Conservation (phyloP, 208 protist species). For the Acanthamoeba polyphaga region DNA sequence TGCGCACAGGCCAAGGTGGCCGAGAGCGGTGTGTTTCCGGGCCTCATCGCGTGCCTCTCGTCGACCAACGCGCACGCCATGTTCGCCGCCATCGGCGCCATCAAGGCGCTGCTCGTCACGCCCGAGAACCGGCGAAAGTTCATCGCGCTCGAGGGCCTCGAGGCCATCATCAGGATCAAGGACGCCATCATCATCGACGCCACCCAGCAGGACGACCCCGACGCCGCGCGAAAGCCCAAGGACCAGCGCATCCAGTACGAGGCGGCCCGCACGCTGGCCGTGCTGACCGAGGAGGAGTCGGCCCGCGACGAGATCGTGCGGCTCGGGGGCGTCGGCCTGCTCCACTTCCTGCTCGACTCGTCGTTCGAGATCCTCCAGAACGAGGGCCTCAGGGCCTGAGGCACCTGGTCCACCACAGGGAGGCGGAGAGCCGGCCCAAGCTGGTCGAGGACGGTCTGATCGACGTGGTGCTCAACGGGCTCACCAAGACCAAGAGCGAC, state of each 20-base stretch:
- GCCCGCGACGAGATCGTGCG: constrained; percentile 3
- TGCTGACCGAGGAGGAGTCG: constrained; percentile 48
- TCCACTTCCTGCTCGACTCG: constrained; percentile 64
- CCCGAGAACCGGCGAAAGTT: constrained; percentile 16
- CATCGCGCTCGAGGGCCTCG: background rate
- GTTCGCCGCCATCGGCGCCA: constrained; percentile 48
- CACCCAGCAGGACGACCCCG: background rate
- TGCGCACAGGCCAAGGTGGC: constrained; percentile 3
- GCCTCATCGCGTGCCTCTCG: constrained; percentile 49
- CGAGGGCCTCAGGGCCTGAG: constrained; percentile 17
- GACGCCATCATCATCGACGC: constrained; percentile 76
- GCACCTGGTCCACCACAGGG: background rate
- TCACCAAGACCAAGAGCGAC: constrained; percentile 59
- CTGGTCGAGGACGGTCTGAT: constrained; percentile 38
- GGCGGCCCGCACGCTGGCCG: constrained; percentile 49
- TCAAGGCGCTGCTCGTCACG: constrained; percentile 15
- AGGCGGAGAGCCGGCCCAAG: background rate
- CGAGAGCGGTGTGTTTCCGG: constrained; percentile 34
- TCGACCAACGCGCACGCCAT: constrained; percentile 73
- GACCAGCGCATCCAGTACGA: constrained; percentile 72
- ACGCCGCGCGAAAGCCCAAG: constrained; percentile 38
- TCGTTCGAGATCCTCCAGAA: constrained; percentile 67
- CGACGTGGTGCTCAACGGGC: constrained; percentile 7
- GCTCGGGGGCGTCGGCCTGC: background rate
- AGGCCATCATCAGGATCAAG: constrained; percentile 66